Evolutionary conservation across 2,329 filamentous ascomycete genomes (phyloP).

Genomic region (Colletotrichum sp.): DNA sequence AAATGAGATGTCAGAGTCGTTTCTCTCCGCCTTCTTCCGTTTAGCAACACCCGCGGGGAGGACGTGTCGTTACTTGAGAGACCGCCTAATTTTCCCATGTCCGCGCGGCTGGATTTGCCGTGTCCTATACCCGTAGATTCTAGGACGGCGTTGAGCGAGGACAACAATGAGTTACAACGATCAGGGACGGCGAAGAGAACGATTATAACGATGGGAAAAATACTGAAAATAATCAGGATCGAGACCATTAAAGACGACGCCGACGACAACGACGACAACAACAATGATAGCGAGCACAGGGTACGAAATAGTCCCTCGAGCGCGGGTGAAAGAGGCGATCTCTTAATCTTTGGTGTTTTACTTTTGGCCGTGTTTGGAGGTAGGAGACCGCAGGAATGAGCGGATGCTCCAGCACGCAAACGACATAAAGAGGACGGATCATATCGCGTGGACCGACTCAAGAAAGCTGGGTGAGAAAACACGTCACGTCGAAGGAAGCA

Average conservation of each 20-base stretch:
- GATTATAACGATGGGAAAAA: not conserved
- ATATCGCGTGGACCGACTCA: not conserved
- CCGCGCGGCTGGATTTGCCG: not conserved
- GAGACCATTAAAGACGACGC: not conserved
- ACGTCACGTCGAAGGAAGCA: not conserved
- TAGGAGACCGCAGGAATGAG: not conserved
- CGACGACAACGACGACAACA: not conserved
- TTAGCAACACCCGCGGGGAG: not conserved
- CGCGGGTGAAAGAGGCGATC: not conserved
- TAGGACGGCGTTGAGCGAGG: not conserved
- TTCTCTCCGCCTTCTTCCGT: not conserved
- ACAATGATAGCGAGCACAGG: not conserved
- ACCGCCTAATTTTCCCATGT: not conserved
- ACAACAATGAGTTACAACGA: not conserved
- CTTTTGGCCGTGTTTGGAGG: not conserved
- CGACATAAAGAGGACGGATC: not conserved
- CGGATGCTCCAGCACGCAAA: not conserved
- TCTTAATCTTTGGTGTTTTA: not conserved
- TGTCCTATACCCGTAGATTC: not conserved
- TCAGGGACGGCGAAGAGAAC: not conserved
- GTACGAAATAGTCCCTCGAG: not conserved
- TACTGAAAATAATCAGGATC: not conserved
- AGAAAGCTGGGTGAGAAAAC: not conserved
- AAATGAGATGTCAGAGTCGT: not conserved
- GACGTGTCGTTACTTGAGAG: not conserved